phyloP scores from a whole-genome alignment of 2,329 filamentous ascomycete species.

The Leptographium radiaticola region DNA sequence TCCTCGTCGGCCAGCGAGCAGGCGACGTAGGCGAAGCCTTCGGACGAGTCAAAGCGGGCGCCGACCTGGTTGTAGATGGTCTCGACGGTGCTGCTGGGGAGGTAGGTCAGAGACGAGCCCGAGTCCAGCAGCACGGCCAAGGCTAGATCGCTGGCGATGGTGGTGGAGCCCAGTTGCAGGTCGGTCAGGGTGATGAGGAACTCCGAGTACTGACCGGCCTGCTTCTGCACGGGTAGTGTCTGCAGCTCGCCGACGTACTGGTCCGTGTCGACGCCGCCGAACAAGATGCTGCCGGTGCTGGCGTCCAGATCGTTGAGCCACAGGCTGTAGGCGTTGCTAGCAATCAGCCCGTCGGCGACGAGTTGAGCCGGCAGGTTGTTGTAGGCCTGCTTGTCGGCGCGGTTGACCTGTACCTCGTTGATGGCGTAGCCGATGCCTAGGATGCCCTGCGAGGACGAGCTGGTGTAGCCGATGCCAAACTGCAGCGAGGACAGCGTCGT shows the following conservation, averaged over 20 bases:
- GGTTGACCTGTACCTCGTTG: slow-evolving; percentile 64
- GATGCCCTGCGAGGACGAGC: slow-evolving; percentile 54
- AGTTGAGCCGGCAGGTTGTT: slow-evolving; percentile 57
- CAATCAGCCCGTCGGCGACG: slow-evolving; percentile 45
- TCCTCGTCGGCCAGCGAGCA: slow-evolving; percentile 35
- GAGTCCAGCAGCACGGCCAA: slow-evolving; percentile 58
- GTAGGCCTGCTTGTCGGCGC: slow-evolving; percentile 42
- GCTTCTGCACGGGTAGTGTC: slow-evolving; percentile 52
- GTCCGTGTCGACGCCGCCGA: slow-evolving; percentile 59
- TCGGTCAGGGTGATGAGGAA: slow-evolving; percentile 58
- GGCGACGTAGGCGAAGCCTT: slow-evolving; percentile 47
- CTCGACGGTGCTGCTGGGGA: slow-evolving; percentile 41
- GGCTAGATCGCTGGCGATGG: slow-evolving; percentile 34
- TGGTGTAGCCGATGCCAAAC: slow-evolving; percentile 60
- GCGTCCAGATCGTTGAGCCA: slow-evolving; percentile 63
- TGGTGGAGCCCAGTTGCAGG: slow-evolving; percentile 30
- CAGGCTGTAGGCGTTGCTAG: slow-evolving; percentile 57
- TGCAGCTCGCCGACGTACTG: slow-evolving; percentile 50
- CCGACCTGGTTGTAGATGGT: slow-evolving; percentile 45
- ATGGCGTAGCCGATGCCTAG: slow-evolving; percentile 70
- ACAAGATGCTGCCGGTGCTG: slow-evolving; percentile 54
- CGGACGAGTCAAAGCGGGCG: slow-evolving; percentile 40
- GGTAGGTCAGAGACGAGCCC: slow-evolving; percentile 53
- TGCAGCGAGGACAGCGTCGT: slow-evolving; percentile 43
- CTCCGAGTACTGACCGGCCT: slow-evolving; percentile 38